Evolutionary conservation across 2,329 filamentous ascomycete genomes (phyloP).

Genomic region (Tolypocladium paradoxum): DNA sequence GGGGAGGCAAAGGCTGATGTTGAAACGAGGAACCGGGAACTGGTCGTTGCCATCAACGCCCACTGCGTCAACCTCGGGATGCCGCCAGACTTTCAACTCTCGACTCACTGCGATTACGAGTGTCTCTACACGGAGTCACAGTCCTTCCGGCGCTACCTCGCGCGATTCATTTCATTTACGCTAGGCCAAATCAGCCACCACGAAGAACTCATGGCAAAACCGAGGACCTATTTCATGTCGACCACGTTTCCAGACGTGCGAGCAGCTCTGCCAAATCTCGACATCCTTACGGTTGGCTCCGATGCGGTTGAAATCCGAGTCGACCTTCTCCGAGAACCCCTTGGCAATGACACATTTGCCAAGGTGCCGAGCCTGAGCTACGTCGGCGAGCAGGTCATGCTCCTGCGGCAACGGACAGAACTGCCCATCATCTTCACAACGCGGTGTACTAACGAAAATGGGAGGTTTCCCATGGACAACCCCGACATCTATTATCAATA

Average conservation of each 20-base stretch:
- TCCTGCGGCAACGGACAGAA: conserved; percentile 72
- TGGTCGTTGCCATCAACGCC: conserved; percentile 62
- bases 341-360: conserved; percentile 49
- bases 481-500: conserved; percentile 67
- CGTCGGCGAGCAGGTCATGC: conserved; percentile 78
- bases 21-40: conserved; percentile 41
- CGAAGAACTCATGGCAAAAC: conserved; percentile 65
- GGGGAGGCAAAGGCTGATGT: conserved; percentile 47
- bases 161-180: conserved; percentile 69
- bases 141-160: conserved; percentile 64
- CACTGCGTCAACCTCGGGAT: conserved; percentile 64
- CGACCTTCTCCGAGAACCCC: conserved; percentile 66
- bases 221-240: conserved; percentile 73
- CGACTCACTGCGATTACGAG: conserved; percentile 68
- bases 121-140: conserved; percentile 68
- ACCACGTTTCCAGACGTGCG: conserved; percentile 82
- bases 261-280: conserved; percentile 71
- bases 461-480: conserved; percentile 74
- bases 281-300: conserved; percentile 77
- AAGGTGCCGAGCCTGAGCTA: conserved; percentile 69
- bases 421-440: conserved; percentile 87
- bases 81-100: conserved; percentile 55
- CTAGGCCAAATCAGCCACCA: conserved; percentile 72
- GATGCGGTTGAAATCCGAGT: conserved; percentile 80
- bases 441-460: conserved; percentile 71